A percentile compares a stretch with the other conserved stretches of the same genome.
These are phyloP conservation scores for Suhomyces kilbournensis DNA, from an alignment of 805 yeast genomes.

Conservation along the genomic window DNA sequence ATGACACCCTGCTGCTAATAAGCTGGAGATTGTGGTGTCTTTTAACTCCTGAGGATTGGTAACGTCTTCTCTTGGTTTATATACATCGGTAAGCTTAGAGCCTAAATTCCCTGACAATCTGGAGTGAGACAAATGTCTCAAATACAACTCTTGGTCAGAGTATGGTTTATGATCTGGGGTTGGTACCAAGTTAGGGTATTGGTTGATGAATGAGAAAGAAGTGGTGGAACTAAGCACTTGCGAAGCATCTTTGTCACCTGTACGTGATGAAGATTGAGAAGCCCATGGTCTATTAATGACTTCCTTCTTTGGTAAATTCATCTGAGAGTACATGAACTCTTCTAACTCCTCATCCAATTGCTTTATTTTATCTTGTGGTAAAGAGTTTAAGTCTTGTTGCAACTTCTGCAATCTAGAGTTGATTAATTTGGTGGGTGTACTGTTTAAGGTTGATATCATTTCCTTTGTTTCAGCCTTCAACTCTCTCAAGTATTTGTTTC, in stretches of 20 bases:
- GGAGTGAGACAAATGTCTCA: constrained; percentile 68
- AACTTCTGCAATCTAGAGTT: constrained; percentile 28
- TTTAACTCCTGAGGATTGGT: constrained; percentile 54
- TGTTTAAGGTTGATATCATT: constrained; percentile 31
- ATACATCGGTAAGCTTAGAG: constrained; percentile 58
- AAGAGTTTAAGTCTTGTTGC: constrained; percentile 25
- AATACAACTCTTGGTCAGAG: constrained; percentile 70
- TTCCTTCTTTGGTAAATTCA: constrained; percentile 32
- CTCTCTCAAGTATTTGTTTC: constrained; percentile 33
- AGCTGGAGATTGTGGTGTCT: constrained; percentile 62
- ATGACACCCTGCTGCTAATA: constrained; percentile 92
- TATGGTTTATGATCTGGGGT: constrained; percentile 64
- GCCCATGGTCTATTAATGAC: constrained; percentile 36
- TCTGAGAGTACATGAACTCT: constrained; percentile 32
- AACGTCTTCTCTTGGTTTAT: constrained; percentile 66
- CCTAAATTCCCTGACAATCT: constrained; percentile 58
- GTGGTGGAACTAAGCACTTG: constrained; percentile 30
- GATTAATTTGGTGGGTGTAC: constrained; percentile 30
- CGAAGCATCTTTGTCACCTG: background rate
- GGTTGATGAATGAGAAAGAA: constrained; percentile 24
- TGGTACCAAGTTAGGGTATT: constrained; percentile 62
- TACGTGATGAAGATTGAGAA: background rate
- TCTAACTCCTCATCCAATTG: constrained; percentile 41
- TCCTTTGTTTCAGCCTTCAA: constrained; percentile 25
- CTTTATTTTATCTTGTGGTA: constrained; percentile 32